phyloP scores from a whole-genome alignment of 2,329 filamentous ascomycete genomes.

The Ceratocystis alfenasii region DNA sequence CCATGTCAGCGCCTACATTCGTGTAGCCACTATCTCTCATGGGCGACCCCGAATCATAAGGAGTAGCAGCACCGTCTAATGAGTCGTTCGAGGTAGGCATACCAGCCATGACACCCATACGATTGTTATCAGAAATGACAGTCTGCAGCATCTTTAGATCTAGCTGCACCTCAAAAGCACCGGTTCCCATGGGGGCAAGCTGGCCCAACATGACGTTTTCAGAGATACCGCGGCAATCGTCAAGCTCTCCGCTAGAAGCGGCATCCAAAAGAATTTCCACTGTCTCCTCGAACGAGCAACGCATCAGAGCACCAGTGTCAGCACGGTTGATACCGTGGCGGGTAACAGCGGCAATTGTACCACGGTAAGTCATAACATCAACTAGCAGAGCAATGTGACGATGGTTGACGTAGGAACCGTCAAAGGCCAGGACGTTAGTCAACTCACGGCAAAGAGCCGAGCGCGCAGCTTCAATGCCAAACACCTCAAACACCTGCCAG shows the following conservation, averaged over 20 bases:
- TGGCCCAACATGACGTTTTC: constrained; percentile 98
- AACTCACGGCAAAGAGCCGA: constrained; percentile 77
- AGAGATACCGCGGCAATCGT: constrained; percentile 95
- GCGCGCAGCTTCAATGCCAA: constrained; percentile 91
- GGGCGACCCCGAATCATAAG: constrained; percentile 80
- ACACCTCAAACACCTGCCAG: constrained; percentile 85
- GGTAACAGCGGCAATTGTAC: constrained; percentile 88
- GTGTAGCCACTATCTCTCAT: constrained; percentile 60
- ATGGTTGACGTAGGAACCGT: constrained; percentile 98
- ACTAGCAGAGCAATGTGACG: constrained; percentile 89
- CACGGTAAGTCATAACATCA: constrained; percentile 95
- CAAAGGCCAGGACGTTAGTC: constrained; percentile 87
- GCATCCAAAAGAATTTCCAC: constrained; percentile 96
- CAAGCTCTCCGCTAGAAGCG: constrained; percentile 84
- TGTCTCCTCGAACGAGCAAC: constrained; percentile 98
- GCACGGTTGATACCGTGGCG: constrained; percentile 97
- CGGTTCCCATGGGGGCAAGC: constrained; percentile 91
- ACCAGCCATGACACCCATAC: constrained; percentile 68
- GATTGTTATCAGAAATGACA: constrained; percentile 82
- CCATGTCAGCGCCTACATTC: constrained; percentile 48
- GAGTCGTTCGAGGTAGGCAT: constrained; percentile 65
- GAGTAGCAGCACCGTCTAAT: constrained; percentile 76
- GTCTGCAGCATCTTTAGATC: constrained; percentile 94
- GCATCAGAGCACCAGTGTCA: constrained; percentile 95
- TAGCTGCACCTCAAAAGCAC: constrained; percentile 85